A percentile compares a stretch with the other conserved stretches of the same genome.
These are phyloP conservation scores for Dalechampia spathulata DNA, from an alignment of 441 rosid species.

Conservation along the genomic window DNA sequence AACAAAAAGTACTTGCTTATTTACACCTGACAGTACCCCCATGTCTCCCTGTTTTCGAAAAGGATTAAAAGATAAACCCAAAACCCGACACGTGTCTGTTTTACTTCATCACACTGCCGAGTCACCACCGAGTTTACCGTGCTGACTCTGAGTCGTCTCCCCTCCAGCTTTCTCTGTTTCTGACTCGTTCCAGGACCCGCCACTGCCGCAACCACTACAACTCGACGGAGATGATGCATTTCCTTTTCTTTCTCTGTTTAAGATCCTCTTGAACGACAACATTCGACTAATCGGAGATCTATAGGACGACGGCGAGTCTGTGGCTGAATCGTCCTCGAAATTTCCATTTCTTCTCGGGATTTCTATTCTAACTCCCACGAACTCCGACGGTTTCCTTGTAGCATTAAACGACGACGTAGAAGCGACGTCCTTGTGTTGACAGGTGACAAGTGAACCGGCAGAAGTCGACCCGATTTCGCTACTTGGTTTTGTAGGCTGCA, in stretches of 20 bases:
- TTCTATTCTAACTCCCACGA: conserved; percentile 30
- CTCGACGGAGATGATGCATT: conserved; percentile 28
- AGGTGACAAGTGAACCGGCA: too few species aligned
- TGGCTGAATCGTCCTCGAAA: conserved; percentile 27
- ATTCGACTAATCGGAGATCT: conserved; percentile 72
- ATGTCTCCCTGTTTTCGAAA: not conserved
- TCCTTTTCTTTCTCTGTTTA: conserved; percentile 52
- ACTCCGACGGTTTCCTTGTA: too few species aligned
- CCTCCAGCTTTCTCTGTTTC: not conserved
- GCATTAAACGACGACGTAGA: conserved; percentile 21
- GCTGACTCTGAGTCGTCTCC: conserved; percentile 22
- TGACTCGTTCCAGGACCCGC: not conserved
- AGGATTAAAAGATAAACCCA: too few species aligned
- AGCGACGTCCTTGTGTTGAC: too few species aligned
- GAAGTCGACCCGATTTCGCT: conserved; percentile 23
- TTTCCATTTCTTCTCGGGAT: conserved; percentile 40
- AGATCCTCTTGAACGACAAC: conserved; percentile 62
- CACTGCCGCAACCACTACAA: conserved; percentile 14
- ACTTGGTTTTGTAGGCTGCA: not conserved
- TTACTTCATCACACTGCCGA: not conserved
- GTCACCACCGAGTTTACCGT: not conserved
- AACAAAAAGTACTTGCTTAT: too few species aligned
- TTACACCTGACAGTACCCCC: not conserved
- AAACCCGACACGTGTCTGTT: too few species aligned
- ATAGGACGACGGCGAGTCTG: conserved; percentile 30